Evolutionary conservation across 2,329 filamentous ascomycete species (phyloP), one percentile per base, ranked within the genome.

Genomic region (Calonectria hawksworthii): DNA sequence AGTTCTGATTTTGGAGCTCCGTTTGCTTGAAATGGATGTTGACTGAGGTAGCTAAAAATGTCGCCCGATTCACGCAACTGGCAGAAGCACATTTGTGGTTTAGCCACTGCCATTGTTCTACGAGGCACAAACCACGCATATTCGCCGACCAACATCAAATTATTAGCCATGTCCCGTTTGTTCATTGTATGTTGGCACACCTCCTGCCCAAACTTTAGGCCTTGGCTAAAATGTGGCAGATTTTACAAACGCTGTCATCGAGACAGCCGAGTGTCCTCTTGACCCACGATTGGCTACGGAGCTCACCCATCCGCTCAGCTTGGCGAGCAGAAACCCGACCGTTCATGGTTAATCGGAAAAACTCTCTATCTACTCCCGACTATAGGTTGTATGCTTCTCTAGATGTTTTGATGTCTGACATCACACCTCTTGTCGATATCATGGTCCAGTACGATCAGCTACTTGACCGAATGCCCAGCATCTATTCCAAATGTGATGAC

Each of bases 51-150:
- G 63, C 30, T 66, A n/a, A 66, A 66, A 36, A 66, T 66, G 63
- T 51, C 28, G 8, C 63, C 63, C 21, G 32, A 47, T 32, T 51
- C 63, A 36, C 41, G 32, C 44, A 66, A 66, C 10, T 66, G 44
- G 63, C 63, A 66, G 50, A 66, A 36, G 28, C 63, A 66, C 28
- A 51, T 66, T 6, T 44, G 44, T 13, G 63, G 63, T n/a, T 32
- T 66, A 4, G 28, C 41, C 4, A 26, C 10, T 0, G 18, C 63
- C 14, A 66, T 66, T 51, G 13, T 36, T 52, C 11, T 66, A 8
- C 63, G 63, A 18, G 63, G 44, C 44, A 66, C 21, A 36, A 16
- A 52, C 21, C 63, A 66, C 26, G 44, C 23, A 5, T 66, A 66
- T 13, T 66, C 63, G 28, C n/a, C 38, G 6, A 52, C 28, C 21